Evolutionary conservation across 371 early-diverging fungal species (phyloP).

Genomic region (Mortierella sp.): DNA sequence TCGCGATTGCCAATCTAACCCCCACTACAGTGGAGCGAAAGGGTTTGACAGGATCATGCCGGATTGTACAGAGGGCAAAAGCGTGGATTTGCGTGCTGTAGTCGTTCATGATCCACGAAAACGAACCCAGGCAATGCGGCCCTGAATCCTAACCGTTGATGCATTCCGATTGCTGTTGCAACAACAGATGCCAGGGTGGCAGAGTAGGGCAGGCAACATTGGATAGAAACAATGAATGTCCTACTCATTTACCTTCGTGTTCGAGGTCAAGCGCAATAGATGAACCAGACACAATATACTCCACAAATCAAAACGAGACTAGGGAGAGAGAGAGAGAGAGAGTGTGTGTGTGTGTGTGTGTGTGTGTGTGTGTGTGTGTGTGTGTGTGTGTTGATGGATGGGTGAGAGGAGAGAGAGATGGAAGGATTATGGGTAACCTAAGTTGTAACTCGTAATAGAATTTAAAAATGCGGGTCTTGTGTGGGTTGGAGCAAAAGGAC

Average conservation of each 20-base stretch:
- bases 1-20: constrained; percentile 5
- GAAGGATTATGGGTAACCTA: too few relatives aligned
- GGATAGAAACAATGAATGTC: constrained; percentile 12
- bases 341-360: too few relatives aligned
- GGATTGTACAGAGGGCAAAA: constrained; percentile 24
- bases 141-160: constrained; percentile 24
- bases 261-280: constrained; percentile 9
- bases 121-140: constrained; percentile 22
- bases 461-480: too few relatives aligned
- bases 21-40: constrained; percentile 17
- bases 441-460: too few relatives aligned
- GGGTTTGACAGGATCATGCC: constrained; percentile 26
- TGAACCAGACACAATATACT: constrained; percentile 7
- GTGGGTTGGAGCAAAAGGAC: too few relatives aligned
- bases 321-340: too few relatives aligned
- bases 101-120: constrained; percentile 26
- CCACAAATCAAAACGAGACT: too few relatives aligned
- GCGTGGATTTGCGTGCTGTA: constrained; percentile 28
- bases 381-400: too few relatives aligned
- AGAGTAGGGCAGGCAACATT: constrained; percentile 19
- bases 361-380: too few relatives aligned
- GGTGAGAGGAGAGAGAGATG: too few relatives aligned
- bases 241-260: constrained; percentile 23
- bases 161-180: constrained; percentile 28
- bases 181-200: constrained; percentile 27